phyloP scores from a whole-genome alignment of 2,329 filamentous ascomycete species.

The Leptoxyphium fumago region DNA sequence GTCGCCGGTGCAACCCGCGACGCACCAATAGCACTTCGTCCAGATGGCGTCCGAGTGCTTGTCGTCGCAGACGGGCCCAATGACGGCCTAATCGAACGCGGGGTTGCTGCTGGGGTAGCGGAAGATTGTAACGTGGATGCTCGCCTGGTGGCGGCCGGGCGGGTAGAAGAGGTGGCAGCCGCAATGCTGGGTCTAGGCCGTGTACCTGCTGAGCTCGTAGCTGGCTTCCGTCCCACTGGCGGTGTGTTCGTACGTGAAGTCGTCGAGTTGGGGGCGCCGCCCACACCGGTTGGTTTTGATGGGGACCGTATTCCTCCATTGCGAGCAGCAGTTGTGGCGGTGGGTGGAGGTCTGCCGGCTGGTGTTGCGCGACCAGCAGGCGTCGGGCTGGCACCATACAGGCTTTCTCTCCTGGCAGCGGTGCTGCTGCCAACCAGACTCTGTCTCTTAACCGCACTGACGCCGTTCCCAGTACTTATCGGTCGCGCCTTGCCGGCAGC shows the following conservation, averaged over 20 bases:
- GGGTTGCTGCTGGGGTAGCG: neutral
- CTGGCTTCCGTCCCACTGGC: slow-evolving; percentile 6
- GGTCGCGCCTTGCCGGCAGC: slow-evolving; percentile 23
- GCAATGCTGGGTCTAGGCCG: slow-evolving; percentile 44
- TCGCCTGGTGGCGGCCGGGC: slow-evolving; percentile 22
- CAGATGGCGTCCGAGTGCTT: neutral
- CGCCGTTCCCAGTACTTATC: slow-evolving; percentile 23
- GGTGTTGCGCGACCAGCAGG: slow-evolving; percentile 45
- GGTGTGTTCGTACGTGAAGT: slow-evolving; percentile 53
- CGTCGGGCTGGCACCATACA: slow-evolving; percentile 56
- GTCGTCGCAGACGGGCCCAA: neutral
- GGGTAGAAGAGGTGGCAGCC: slow-evolving; percentile 22
- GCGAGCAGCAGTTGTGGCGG: neutral
- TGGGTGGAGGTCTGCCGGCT: slow-evolving; percentile 30
- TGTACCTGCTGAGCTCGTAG: slow-evolving; percentile 22
- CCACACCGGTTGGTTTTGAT: slow-evolving; percentile 50
- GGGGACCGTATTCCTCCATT: slow-evolving; percentile 40
- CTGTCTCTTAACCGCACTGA: slow-evolving; percentile 16
- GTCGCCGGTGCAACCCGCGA: neutral
- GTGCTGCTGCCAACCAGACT: slow-evolving; percentile 5
- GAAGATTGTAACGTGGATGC: slow-evolving; percentile 19
- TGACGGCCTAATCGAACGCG: neutral
- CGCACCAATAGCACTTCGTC: neutral
- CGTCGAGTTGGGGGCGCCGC: slow-evolving; percentile 38
- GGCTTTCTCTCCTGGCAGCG: slow-evolving; percentile 14